These are phyloP conservation scores for Gnomoniopsis sp. DNA, from an alignment of 2,329 filamentous ascomycete genomes.

Conservation along the genomic window DNA sequence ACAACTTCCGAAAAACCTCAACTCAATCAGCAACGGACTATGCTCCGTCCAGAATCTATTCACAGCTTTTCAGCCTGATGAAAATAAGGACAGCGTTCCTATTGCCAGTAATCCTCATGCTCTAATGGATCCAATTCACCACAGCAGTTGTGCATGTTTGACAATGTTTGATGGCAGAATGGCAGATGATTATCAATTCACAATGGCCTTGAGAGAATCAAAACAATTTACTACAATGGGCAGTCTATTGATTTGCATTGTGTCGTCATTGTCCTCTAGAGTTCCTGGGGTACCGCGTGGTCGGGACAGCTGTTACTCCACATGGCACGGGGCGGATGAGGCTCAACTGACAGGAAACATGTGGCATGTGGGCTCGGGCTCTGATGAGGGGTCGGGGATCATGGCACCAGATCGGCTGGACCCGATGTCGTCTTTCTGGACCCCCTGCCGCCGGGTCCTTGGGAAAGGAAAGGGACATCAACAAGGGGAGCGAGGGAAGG, in stretches of 20 bases:
- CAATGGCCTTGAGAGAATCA: conserved; percentile 1
- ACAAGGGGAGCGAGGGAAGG: not conserved
- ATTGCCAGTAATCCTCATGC: too few species aligned
- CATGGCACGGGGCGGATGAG: conserved; percentile 18
- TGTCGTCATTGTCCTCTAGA: conserved; percentile 16
- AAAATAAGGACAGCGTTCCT: not conserved
- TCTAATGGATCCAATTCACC: too few species aligned
- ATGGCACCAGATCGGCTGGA: conserved; percentile 11
- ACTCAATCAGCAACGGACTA: too few species aligned
- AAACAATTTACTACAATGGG: conserved; percentile 19
- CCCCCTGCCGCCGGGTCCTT: not conserved
- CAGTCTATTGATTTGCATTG: conserved; percentile 17
- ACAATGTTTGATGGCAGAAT: not conserved
- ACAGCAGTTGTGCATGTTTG: not conserved
- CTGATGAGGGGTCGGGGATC: conserved; percentile 8
- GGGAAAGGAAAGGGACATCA: not conserved
- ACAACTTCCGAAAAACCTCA: not conserved
- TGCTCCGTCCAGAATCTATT: not conserved
- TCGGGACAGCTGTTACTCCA: conserved; percentile 17
- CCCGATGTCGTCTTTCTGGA: conserved; percentile 5
- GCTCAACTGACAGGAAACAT: conserved; percentile 11
- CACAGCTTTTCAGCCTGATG: not conserved
- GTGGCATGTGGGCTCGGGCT: conserved; percentile 11
- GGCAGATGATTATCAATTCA: not conserved
- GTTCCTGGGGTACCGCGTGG: conserved; percentile 19